Conservation (phyloP, 345 rosid genomes). For the Excoecaria agallocha region DNA sequence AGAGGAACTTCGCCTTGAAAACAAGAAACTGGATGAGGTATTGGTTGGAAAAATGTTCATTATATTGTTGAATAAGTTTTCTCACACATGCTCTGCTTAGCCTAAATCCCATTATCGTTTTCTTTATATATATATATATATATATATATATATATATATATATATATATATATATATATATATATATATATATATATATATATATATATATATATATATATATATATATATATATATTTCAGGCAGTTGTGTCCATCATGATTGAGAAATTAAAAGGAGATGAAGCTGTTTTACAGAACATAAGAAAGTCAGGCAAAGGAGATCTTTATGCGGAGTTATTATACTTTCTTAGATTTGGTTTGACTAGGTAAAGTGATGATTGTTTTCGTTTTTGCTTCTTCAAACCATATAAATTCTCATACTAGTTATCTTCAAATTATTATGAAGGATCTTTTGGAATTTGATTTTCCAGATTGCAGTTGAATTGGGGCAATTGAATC, state of each 20-base stretch:
- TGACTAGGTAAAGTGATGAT: slow-evolving; percentile 35
- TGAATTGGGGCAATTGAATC: not conserved
- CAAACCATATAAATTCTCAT: slow-evolving; percentile 1
- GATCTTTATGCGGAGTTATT: slow-evolving; percentile 77
- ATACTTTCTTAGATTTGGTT: slow-evolving; percentile 58
- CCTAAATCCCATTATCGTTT: not conserved
- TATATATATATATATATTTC: too few relatives aligned
- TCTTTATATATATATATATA: too few relatives aligned
- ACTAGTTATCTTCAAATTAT: not conserved
- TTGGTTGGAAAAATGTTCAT: slow-evolving; percentile 6
- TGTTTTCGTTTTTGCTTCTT: not conserved
- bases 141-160: too few relatives aligned
- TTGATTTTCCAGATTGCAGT: slow-evolving; percentile 12
- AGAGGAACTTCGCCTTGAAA: slow-evolving; percentile 47
- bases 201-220: too few relatives aligned
- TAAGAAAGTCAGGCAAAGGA: slow-evolving; percentile 76
- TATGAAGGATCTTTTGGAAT: not conserved
- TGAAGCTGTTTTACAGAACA: slow-evolving; percentile 48
- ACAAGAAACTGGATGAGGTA: slow-evolving; percentile 48
- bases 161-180: too few relatives aligned
- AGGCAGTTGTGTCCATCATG: slow-evolving; percentile 58
- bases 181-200: too few relatives aligned
- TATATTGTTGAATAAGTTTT: not conserved
- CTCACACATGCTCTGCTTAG: slow-evolving; percentile 1
- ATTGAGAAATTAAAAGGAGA: slow-evolving; percentile 63